Evolutionary conservation across 2,329 filamentous ascomycete species (phyloP), one percentile per base, ranked within the genome.

Genomic region (Trichoderma semiorbis): DNA sequence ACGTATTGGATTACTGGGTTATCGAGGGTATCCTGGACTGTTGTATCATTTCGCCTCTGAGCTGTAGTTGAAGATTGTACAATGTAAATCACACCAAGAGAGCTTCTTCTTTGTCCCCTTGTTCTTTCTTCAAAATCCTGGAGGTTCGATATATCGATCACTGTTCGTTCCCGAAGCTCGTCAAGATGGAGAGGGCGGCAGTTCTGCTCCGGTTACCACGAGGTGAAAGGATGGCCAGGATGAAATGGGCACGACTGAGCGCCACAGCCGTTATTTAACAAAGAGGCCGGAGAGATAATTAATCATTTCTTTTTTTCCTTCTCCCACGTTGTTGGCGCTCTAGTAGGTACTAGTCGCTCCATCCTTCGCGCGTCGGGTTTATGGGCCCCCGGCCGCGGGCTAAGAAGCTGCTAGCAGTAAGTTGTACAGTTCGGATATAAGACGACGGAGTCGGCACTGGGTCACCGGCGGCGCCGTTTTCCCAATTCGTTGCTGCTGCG

Each of bases 321-420:
- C 12, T 47, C 53, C 64, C 57, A 69, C 55, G 55, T 69, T 58
- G 53, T 26, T 69, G 53, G 36, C 66, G 63, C 50, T 66, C 18
- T 53, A 53, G 47, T 18, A 57, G 21, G 21, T 43, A 34, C 43
- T 53, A 66, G 50, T 28, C 32, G 55, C 55, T 50, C 66, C 66
- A 50, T 53, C 47, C 66, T 43, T 69, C 66, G 66, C 66, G 66
- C 66, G 66, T 69, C 66, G 66, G 66, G 66, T 53, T 69, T 69
- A 69, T 39, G 26, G 66, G 66, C 21, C 39, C 36, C 43, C 66
- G 55, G 66, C 34, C 65, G 36, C 21, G 57, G 57, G n/a, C 55
- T 36, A 32, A 62, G n/a, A 14, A 26, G 21, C 57, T 39, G 34
- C 34, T 28, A 28, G 14, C 5, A 14, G 34, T 36, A 14, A 55